Evolutionary conservation across 805 yeast species (phyloP).

Genomic region (Kazachstania africana): DNA sequence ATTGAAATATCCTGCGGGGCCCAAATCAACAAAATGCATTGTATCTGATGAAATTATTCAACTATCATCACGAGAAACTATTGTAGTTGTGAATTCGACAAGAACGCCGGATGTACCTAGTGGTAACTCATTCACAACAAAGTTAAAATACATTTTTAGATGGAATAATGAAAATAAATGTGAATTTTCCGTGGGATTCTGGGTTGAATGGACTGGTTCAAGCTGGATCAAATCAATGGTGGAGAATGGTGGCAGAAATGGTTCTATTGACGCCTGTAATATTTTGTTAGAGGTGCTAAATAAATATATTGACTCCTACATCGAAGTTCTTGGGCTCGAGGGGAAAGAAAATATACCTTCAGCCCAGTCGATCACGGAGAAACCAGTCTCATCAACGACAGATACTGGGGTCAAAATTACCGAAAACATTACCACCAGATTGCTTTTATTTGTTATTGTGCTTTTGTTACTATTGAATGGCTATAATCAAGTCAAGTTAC

Average conservation of each 20-base stretch:
- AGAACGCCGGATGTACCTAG: constrained; percentile 92
- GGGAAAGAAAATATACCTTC: too few relatives aligned
- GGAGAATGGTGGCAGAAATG: constrained; percentile 72
- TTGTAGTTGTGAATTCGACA: constrained; percentile 52
- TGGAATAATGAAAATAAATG: constrained; percentile 67
- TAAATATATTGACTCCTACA: constrained; percentile 18
- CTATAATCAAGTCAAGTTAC: not conserved
- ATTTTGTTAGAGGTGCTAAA: constrained; percentile 28
- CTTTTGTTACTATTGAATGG: too few relatives aligned
- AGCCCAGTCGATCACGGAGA: too few relatives aligned
- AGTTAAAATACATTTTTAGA: constrained; percentile 56
- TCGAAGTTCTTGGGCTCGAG: too few relatives aligned
- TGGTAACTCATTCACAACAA: constrained; percentile 69
- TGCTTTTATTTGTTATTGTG: not conserved
- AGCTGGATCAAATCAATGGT: constrained; percentile 88
- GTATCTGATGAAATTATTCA: constrained; percentile 57
- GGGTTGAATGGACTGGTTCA: constrained; percentile 79
- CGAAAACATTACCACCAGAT: too few relatives aligned
- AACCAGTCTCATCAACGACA: too few relatives aligned
- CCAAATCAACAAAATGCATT: constrained; percentile 73
- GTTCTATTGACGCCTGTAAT: constrained; percentile 57
- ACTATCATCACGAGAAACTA: constrained; percentile 36
- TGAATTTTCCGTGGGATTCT: constrained; percentile 49
- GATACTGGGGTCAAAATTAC: too few relatives aligned
- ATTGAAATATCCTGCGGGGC: constrained; percentile 75